phyloP scores from a whole-genome alignment of 169 alveolate genomes.

The Cryptosporidium felis region DNA sequence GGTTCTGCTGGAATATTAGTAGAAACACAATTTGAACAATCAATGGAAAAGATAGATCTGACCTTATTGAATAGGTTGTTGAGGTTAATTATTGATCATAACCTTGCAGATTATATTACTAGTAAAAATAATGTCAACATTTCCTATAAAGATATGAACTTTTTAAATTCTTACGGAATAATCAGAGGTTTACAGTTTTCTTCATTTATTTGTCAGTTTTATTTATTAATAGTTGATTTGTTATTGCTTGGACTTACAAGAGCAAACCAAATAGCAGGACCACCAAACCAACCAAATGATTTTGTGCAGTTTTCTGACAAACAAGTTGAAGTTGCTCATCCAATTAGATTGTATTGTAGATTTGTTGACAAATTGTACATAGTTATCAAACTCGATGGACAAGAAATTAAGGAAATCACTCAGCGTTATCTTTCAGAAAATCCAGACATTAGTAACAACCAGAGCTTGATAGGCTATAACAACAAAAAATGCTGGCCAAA shows the following conservation, averaged over 20 bases:
- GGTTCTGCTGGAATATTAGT: conserved; percentile 94
- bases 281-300: conserved; percentile 96
- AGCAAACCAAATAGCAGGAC: conserved; percentile 99
- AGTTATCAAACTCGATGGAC: conserved; percentile 92
- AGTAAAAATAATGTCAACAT: conserved; percentile 98
- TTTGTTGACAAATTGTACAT: conserved; percentile 95
- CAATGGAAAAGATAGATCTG: conserved; percentile 96
- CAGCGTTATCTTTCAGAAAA: conserved; percentile 98
- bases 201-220: conserved; percentile 95
- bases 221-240: conserved; percentile 79
- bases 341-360: conserved; percentile 96
- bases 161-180: conserved; percentile 97
- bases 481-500: conserved; percentile 99
- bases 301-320: conserved; percentile 93
- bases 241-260: conserved; percentile 96
- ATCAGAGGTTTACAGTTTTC: conserved; percentile 98
- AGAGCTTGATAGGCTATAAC: conserved; percentile 98
- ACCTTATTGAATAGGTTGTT: conserved; percentile 96
- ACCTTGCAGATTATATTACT: conserved; percentile 99
- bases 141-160: conserved; percentile 99
- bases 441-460: conserved; percentile 99
- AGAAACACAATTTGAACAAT: conserved; percentile 93
- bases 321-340: conserved; percentile 96
- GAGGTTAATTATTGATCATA: conserved; percentile 98
- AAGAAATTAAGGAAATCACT: conserved; percentile 95